phyloP scores from a whole-genome alignment of 345 rosid genomes.

The Bruguiera parviflora region DNA sequence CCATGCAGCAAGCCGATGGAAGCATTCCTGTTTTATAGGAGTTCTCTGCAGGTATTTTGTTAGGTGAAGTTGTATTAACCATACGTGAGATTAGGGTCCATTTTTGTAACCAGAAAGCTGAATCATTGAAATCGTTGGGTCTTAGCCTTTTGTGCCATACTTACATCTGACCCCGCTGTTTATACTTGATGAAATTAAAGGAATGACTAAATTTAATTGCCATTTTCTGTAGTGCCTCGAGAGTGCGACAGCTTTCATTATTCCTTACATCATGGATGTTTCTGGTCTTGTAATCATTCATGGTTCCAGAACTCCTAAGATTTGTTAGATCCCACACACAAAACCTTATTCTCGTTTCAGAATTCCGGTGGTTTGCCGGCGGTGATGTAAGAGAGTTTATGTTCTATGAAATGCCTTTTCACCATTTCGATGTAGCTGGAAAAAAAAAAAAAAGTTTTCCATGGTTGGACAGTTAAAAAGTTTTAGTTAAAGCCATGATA shows the following conservation, averaged over 20 bases:
- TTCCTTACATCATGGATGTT: too few relatives aligned
- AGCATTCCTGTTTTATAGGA: conserved; percentile 51
- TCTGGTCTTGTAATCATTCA: neutral
- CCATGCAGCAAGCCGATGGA: conserved; percentile 43
- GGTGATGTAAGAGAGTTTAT: neutral
- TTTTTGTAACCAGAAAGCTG: conserved; percentile 23
- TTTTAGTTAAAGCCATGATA: too few relatives aligned
- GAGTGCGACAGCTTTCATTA: neutral
- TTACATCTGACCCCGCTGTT: conserved; percentile 14
- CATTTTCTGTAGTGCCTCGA: neutral
- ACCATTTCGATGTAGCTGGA: too few relatives aligned
- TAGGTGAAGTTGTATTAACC: conserved; percentile 32
- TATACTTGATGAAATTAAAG: conserved; percentile 26
- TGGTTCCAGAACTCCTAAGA: neutral
- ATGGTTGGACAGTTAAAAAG: too few relatives aligned
- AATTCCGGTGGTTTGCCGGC: neutral
- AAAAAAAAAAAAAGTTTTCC: too few relatives aligned
- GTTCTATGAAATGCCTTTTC: too few relatives aligned
- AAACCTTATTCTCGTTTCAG: neutral
- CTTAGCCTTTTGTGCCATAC: conserved; percentile 20
- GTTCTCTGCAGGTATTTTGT: conserved; percentile 18
- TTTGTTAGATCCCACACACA: neutral
- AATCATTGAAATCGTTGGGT: conserved; percentile 23
- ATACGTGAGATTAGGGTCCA: conserved; percentile 44
- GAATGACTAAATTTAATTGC: neutral